phyloP scores from a whole-genome alignment of 306 rosid genomes.

The Vigna nakashimae region DNA sequence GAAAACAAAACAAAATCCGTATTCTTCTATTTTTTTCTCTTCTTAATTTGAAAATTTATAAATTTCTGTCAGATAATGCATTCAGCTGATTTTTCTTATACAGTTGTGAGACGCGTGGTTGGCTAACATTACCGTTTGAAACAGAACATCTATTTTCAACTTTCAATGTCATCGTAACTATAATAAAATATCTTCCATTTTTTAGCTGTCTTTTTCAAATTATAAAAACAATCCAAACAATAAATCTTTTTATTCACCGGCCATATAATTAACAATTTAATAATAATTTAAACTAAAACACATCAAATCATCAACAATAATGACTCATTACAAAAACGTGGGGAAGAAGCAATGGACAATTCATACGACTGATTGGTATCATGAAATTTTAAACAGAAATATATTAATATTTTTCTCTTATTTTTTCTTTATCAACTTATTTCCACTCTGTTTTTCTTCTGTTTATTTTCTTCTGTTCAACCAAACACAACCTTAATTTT shows the following conservation, averaged over 20 bases:
- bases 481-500: too few relatives aligned
- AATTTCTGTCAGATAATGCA: not conserved
- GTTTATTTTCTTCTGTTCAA: too few relatives aligned
- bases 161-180: not conserved
- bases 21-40: not conserved
- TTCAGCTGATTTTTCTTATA: not conserved
- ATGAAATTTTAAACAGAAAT: too few relatives aligned
- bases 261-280: not conserved
- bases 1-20: not conserved
- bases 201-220: not conserved
- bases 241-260: not conserved
- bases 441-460: too few relatives aligned
- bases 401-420: too few relatives aligned
- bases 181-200: constrained; percentile 26
- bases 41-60: not conserved
- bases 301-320: not conserved
- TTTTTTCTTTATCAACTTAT: too few relatives aligned
- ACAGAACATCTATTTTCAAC: not conserved
- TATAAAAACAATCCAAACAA: not conserved
- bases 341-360: not conserved
- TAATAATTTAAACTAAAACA: not conserved
- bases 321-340: not conserved
- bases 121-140: not conserved
- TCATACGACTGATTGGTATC: too few relatives aligned
- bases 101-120: constrained; percentile 19